Evolutionary conservation across 108 stramenopile species (phyloP), one percentile per base, ranked within the genome.

Genomic region (Pseudonitzschia multistriata): DNA sequence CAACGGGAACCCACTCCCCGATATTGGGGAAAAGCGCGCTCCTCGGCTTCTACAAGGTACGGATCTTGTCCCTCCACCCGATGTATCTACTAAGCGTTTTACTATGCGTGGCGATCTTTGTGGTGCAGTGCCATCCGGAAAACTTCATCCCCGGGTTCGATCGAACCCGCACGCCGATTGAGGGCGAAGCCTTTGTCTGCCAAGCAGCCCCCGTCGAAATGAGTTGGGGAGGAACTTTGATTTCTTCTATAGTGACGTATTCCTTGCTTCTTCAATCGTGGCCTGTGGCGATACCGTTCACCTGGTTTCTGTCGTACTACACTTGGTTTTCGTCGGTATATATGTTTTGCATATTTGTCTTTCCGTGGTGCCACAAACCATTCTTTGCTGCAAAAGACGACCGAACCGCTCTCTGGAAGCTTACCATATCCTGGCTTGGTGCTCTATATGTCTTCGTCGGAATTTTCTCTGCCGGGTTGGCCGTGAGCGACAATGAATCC

Each of bases 301-400:
- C 47, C 17, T 66, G 65, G 59, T 60, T 60, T 60, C 13, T 60
- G 42, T 49, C 48, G 2, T 49, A 49, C 30, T 66, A 66, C 65
- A 45, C 65, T 31, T 66, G 65, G 65, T 66, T 66, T 66, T 49
- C 42, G n/a, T 66, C 65, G 13, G 47, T 47, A 0, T 66, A 66
- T 25, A 49, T 49, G 28, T 66, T 66, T n/a, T 56, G 54, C 36
- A n/a, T 68, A 5, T 54, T 68, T 34, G 49, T 29, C 19, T 56
- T 68, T 55, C 68, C 54, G 17, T 54, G 68, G 54, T 48, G 35
- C 22, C 68, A 68, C 35, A 35, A 54, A 21, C 52, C 52, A 35
- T 56, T 68, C 17, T 40, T 27, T 40, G 68, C 52, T 2, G 52
- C 34, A 7, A 11, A 31, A 39, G 21, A 48, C 6, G n/a, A 56